Evolutionary conservation across 495 filamentous ascomycete species (phyloP).

Genomic region (Tuber brumale): DNA sequence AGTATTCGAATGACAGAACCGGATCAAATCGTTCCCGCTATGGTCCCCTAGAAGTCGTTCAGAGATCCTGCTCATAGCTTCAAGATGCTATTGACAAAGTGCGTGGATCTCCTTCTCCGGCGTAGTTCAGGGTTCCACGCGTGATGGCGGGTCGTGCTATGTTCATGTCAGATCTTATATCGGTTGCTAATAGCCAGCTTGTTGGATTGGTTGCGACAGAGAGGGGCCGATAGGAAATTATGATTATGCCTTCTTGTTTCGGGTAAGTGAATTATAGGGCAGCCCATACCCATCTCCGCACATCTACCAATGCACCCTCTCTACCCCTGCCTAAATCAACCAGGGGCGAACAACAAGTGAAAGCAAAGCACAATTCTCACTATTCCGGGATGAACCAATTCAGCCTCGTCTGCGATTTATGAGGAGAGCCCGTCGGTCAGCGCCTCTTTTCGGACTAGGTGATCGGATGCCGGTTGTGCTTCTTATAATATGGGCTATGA

Average conservation of each 20-base stretch:
- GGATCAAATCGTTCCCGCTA: constrained; percentile 51
- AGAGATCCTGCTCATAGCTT: constrained; percentile 43
- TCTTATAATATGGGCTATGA: no score
- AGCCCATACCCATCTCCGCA: not conserved
- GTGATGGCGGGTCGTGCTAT: not conserved
- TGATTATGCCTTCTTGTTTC: constrained; percentile 66
- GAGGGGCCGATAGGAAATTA: constrained; percentile 77
- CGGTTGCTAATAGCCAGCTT: constrained; percentile 7
- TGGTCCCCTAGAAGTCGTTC: constrained; percentile 44
- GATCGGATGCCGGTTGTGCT: constrained; percentile 75
- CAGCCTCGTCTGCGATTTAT: constrained; percentile 79
- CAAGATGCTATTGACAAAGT: constrained; percentile 50
- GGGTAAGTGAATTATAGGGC: constrained; percentile 12
- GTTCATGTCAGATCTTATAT: not conserved
- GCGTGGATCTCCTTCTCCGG: constrained; percentile 20
- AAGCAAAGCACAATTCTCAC: not conserved
- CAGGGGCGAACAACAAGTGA: not conserved
- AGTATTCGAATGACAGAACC: constrained; percentile 42
- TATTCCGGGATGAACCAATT: constrained; percentile 49
- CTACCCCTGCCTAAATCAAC: not conserved
- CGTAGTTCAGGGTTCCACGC: not conserved
- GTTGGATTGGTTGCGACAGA: constrained; percentile 1
- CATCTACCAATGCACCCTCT: not conserved
- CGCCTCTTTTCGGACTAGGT: constrained; percentile 83
- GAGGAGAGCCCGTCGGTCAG: constrained; percentile 54